Evolutionary conservation across 1,139 yeast species (phyloP), one percentile per base, ranked within the genome.

Genomic region (Taphrina wiesneri): DNA sequence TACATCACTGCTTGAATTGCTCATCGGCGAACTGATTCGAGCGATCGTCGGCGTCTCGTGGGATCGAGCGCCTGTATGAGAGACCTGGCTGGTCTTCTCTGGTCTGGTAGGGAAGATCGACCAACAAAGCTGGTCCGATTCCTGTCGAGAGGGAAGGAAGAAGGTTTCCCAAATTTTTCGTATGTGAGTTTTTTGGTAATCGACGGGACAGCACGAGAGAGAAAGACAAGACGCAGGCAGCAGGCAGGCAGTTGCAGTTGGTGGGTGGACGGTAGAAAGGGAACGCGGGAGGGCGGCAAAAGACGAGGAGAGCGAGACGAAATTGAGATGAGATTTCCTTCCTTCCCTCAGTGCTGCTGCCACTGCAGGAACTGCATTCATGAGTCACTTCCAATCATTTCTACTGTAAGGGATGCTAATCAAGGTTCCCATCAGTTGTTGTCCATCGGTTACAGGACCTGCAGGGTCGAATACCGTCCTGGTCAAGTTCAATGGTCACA

Each of bases 11-110:
- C 49, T 54, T 36, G 59, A 39, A 39, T 54, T 54, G 59, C 59
- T 54, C 59, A 54, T 54, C 59, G 59, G 59, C 59, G 59, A 39
- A 36, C 49, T 36, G 32, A n/a, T 39, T 39, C 59, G 59, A 25
- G 49, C 47, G 11, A n/a, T 39, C 46, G 36, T 25, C 7, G 46
- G 59, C 59, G 49, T 39, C 59, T 54, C 59, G 46, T 54, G 36
- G 9, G 46, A 25, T 41, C 43, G 56, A 52, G 56, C 56, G 56
- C 56, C 56, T 28, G 28, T n/a, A 13, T 34, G 21, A 39, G 47
- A 23, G 59, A 54, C 59, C 59, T 36, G 25, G 26, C 36, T 23
- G 59, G 59, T 54, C 59, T 54, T 54, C 59, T 52, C 45, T 54
- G 59, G 34, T 54, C 36, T 54, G 39, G 49, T 32, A 28, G n/a